phyloP scores from a whole-genome alignment of 345 rosid genomes.

The Acer negundo region DNA sequence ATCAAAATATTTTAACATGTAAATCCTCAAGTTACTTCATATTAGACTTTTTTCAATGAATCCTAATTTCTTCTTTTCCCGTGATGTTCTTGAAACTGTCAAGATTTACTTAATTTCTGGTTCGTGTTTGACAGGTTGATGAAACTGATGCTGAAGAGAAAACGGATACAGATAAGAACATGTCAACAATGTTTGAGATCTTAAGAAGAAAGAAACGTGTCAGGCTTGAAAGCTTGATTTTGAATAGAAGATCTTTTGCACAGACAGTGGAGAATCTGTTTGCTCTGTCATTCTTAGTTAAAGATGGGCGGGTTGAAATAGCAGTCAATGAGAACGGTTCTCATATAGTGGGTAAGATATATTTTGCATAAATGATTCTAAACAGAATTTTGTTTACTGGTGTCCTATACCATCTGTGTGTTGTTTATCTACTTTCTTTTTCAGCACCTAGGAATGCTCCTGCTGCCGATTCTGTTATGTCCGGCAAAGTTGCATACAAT shows the following conservation, averaged over 20 bases:
- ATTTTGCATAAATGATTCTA: not conserved
- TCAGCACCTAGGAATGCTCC: slow-evolving; percentile 92
- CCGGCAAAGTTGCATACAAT: slow-evolving; percentile 59
- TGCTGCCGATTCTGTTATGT: slow-evolving; percentile 47
- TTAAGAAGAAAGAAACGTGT: slow-evolving; percentile 55
- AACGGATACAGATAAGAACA: slow-evolving; percentile 84
- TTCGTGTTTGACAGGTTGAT: slow-evolving; percentile 48
- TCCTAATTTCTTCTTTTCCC: not conserved
- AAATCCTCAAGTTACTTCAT: not conserved
- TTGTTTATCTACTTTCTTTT: slow-evolving; percentile 10
- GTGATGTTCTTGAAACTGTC: not conserved
- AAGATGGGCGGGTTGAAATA: slow-evolving; percentile 85
- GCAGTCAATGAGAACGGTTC: slow-evolving; percentile 54
- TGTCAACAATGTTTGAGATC: slow-evolving; percentile 73
- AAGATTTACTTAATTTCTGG: not conserved
- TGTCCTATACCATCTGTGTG: not conserved
- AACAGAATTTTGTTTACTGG: not conserved
- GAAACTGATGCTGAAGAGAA: slow-evolving; percentile 57
- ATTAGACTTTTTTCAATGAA: not conserved
- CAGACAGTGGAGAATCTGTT: slow-evolving; percentile 91
- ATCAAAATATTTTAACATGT: not conserved
- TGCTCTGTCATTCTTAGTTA: slow-evolving; percentile 83
- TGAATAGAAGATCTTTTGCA: slow-evolving; percentile 80
- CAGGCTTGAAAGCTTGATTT: slow-evolving; percentile 68
- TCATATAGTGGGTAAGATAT: slow-evolving; percentile 73